Conservation (phyloP, 2,329 filamentous ascomycete genomes). For the Penicillium sp. region DNA sequence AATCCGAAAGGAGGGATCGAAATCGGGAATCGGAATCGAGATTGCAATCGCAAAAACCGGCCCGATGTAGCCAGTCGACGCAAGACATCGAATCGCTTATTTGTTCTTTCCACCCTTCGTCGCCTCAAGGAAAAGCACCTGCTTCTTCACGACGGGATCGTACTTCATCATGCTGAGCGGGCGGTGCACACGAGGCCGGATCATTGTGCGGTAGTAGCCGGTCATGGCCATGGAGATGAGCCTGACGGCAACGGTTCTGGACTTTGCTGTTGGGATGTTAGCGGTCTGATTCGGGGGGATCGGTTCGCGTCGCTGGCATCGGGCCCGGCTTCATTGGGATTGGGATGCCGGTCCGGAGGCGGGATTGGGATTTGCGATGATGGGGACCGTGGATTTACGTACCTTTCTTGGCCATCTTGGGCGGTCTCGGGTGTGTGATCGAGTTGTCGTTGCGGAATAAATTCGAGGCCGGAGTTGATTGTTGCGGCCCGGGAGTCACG, state of each 20-base stretch:
- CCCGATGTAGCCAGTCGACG: not conserved
- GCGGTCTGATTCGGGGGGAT: conserved; percentile 8
- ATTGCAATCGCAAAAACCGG: not conserved
- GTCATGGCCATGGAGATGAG: conserved; percentile 99
- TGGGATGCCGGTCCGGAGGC: no score
- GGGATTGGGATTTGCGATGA: not conserved
- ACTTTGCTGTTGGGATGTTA: conserved; percentile 66
- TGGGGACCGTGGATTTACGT: not conserved
- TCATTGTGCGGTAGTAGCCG: conserved; percentile 92
- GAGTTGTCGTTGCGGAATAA: conserved; percentile 3
- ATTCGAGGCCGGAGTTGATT: not conserved
- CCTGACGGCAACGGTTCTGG: conserved; percentile 88
- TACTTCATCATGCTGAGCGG: conserved; percentile 99
- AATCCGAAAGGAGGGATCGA: not conserved
- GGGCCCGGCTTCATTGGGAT: not conserved
- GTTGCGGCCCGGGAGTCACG: not conserved
- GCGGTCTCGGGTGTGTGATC: conserved; percentile 15
- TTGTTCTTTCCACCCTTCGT: conserved; percentile 70
- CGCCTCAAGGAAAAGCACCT: conserved; percentile 92
- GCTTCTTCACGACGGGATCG: conserved; percentile 93
- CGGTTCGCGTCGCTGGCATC: not conserved
- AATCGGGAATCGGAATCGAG: not conserved
- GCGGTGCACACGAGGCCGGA: conserved; percentile 75
- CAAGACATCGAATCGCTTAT: conserved; percentile 22
- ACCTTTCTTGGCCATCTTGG: conserved; percentile 28